Evolutionary conservation across 805 yeast species (phyloP).

Genomic region (Metschnikowia rubicola): DNA sequence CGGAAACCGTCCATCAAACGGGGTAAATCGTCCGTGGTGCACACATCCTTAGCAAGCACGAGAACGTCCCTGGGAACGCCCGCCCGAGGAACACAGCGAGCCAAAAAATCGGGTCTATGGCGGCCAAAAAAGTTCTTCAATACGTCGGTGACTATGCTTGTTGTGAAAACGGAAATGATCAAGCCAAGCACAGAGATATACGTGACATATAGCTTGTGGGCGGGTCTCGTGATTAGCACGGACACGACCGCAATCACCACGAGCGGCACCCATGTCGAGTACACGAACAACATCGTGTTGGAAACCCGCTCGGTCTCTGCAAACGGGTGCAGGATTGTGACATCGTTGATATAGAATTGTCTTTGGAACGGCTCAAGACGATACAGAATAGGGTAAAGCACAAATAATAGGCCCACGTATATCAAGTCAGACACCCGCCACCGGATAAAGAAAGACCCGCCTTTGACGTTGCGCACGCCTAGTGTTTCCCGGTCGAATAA

Average conservation of each 20-base stretch:
- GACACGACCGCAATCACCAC: slow-evolving; percentile 32
- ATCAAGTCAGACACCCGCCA: slow-evolving; percentile 21
- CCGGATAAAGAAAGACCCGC: slow-evolving; percentile 11
- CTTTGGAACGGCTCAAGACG: slow-evolving; percentile 63
- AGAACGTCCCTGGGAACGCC: slow-evolving; percentile 53
- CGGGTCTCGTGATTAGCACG: slow-evolving; percentile 45
- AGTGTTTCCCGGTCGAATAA: slow-evolving; percentile 25
- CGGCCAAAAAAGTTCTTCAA: slow-evolving; percentile 85
- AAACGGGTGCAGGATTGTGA: slow-evolving; percentile 76
- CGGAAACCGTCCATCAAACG: slow-evolving; percentile 67
- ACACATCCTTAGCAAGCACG: slow-evolving; percentile 61
- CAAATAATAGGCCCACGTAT: slow-evolving; percentile 21
- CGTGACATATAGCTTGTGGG: slow-evolving; percentile 55
- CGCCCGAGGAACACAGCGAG: slow-evolving; percentile 70
- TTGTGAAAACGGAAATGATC: slow-evolving; percentile 52
- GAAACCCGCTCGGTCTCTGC: slow-evolving; percentile 73
- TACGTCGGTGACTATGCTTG: slow-evolving; percentile 64
- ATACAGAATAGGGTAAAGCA: slow-evolving; percentile 22
- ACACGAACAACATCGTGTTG: slow-evolving; percentile 48
- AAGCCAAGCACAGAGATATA: slow-evolving; percentile 69
- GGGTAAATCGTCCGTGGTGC: slow-evolving; percentile 48
- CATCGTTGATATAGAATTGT: slow-evolving; percentile 72
- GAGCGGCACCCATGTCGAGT: slow-evolving; percentile 51
- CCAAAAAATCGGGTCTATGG: slow-evolving; percentile 87
- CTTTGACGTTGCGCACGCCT: slow-evolving; percentile 11